Percentiles rank a stretch among this genome's conserved stretches.
Evolutionary conservation across 768 basidiomycete species (phyloP).

Genomic region (Cystobasidium tubakii): DNA sequence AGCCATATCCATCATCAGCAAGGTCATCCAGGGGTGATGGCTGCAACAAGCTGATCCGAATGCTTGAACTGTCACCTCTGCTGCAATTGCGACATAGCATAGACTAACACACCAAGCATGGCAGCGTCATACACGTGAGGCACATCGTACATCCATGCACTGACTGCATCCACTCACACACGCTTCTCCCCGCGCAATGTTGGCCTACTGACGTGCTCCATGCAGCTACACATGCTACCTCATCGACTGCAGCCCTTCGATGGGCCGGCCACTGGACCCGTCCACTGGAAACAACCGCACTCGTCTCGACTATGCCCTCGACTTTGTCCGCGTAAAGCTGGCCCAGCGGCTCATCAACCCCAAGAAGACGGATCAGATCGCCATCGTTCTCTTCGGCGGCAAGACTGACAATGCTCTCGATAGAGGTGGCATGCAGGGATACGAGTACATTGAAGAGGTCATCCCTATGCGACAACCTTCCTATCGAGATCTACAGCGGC

Average conservation of each 20-base stretch:
- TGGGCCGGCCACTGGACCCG: slow-evolving; percentile 7
- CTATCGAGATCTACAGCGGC: not conserved
- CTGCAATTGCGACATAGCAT: no score
- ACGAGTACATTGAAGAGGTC: slow-evolving; percentile 27
- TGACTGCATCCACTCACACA: not conserved
- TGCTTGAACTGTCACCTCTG: no score
- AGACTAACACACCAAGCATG: no score
- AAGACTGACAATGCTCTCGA: slow-evolving; percentile 21
- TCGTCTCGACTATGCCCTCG: slow-evolving; percentile 24
- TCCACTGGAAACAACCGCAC: not conserved
- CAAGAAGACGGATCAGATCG: slow-evolving; percentile 30
- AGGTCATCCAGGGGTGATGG: no score
- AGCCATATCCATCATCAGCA: no score
- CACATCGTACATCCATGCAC: no score
- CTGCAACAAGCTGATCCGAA: no score
- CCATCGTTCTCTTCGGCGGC: slow-evolving; percentile 22
- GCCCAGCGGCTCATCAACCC: slow-evolving; percentile 34
- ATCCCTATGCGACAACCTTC: slow-evolving; percentile 17
- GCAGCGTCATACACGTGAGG: slow-evolving; percentile 25
- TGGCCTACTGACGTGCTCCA: no score
- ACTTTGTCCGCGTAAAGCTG: slow-evolving; percentile 23
- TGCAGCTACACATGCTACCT: slow-evolving; percentile 32
- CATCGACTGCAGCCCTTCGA: slow-evolving; percentile 26
- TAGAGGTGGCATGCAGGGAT: not conserved
- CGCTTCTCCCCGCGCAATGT: no score